Percentiles rank a stretch among this genome's conserved stretches.
These are phyloP conservation scores for Stephanodiscus minutulus DNA, from an alignment of 108 stramenopile genomes.

Conservation along the genomic window DNA sequence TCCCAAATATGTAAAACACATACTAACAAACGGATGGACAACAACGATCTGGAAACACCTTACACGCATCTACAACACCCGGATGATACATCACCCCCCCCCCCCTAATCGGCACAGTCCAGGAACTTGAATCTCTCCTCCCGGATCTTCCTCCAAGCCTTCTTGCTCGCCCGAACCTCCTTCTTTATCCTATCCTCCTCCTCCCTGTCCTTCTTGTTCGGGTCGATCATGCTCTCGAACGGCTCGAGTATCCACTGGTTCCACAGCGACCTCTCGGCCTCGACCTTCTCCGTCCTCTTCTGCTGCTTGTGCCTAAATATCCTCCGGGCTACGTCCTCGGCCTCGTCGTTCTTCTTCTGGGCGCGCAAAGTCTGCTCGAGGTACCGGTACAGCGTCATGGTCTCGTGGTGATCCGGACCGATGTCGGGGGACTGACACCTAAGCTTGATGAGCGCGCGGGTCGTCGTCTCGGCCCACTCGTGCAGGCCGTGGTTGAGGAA, in stretches of 20 bases:
- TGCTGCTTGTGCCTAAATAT: slow-evolving; percentile 34
- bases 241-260: slow-evolving; percentile 67
- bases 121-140: slow-evolving; percentile 86
- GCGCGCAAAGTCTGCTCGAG: slow-evolving; percentile 63
- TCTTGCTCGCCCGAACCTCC: slow-evolving; percentile 81
- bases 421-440: slow-evolving; percentile 82
- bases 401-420: slow-evolving; percentile 85
- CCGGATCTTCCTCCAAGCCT: slow-evolving; percentile 80
- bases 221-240: slow-evolving; percentile 81
- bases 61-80: neutral
- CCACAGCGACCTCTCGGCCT: slow-evolving; percentile 75
- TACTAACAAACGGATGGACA: too few species aligned
- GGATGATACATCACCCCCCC: neutral
- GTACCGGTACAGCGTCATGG: slow-evolving; percentile 68
- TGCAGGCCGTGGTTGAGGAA: slow-evolving; percentile 82
- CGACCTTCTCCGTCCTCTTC: slow-evolving; percentile 61
- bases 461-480: slow-evolving; percentile 81
- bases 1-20: too few species aligned
- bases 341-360: slow-evolving; percentile 72
- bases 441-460: slow-evolving; percentile 70
- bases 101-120: slow-evolving; percentile 46
- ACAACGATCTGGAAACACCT: too few species aligned
- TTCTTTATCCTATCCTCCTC: slow-evolving; percentile 77
- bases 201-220: slow-evolving; percentile 85
- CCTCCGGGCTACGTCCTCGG: slow-evolving; percentile 56